Evolutionary conservation across 306 rosid species (phyloP).

Genomic region (Trichosanthes truncata): DNA sequence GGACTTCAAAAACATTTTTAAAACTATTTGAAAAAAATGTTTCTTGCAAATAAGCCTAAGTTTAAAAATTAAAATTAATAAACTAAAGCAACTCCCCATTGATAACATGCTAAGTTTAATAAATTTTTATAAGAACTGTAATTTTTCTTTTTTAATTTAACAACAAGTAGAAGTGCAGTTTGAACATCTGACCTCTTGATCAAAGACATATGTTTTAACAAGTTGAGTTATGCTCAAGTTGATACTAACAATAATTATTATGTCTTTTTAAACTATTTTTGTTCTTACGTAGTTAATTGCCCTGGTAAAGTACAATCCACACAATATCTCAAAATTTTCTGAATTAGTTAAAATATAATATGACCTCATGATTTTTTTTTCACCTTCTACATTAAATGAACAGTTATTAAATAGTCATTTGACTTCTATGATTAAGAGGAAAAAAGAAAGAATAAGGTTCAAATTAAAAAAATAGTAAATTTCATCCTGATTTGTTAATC

Average conservation of each 20-base stretch:
- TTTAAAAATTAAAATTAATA: not conserved
- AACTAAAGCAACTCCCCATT: too few species aligned
- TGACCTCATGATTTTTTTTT: not conserved
- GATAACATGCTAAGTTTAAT: not conserved
- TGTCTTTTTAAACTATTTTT: not conserved
- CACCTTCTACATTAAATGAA: not conserved
- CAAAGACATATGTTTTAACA: too few species aligned
- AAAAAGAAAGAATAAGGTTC: not conserved
- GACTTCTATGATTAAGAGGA: not conserved
- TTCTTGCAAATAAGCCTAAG: not conserved
- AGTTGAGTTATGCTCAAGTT: too few species aligned
- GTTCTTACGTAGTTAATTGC: not conserved
- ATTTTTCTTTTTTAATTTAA: too few species aligned
- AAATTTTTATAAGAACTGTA: not conserved
- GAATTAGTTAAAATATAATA: too few species aligned
- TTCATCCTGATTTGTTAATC: not conserved
- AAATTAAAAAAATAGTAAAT: not conserved
- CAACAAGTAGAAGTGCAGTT: too few species aligned
- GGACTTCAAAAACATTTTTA: not conserved
- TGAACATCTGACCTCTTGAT: too few species aligned
- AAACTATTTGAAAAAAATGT: not conserved
- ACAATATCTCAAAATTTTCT: not conserved
- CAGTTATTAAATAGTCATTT: not conserved
- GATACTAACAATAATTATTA: too few species aligned
- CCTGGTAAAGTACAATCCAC: not conserved